Evolutionary conservation across 179 eudicot genomes (phyloP).

Genomic region (Camellia oleifera): DNA sequence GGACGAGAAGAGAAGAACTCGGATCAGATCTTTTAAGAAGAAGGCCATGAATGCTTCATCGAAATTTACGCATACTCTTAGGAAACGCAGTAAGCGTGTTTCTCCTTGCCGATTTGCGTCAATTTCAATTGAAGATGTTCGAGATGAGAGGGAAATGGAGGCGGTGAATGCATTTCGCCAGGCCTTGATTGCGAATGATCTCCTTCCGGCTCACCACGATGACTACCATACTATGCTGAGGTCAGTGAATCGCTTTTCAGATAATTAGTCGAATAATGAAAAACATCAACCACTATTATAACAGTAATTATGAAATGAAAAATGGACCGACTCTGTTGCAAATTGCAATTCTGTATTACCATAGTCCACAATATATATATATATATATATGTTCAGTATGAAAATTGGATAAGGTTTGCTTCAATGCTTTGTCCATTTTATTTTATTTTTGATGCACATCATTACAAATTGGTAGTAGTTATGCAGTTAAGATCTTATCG

Average conservation of each 20-base stretch:
- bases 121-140: constrained; percentile 60
- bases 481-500: not conserved
- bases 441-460: no score
- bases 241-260: constrained; percentile 16
- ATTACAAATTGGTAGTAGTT: not conserved
- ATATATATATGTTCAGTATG: no score
- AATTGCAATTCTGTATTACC: not conserved
- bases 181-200: constrained; percentile 60
- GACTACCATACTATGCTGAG: constrained; percentile 90
- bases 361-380: no score
- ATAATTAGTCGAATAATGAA: not conserved
- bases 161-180: constrained; percentile 67
- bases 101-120: constrained; percentile 70
- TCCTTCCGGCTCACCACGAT: constrained; percentile 74
- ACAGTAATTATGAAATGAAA: not conserved
- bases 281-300: not conserved
- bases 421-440: no score
- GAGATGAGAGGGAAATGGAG: constrained; percentile 81
- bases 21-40: constrained; percentile 76
- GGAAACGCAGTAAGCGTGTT: constrained; percentile 58
- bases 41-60: constrained; percentile 79
- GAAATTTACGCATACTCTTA: constrained; percentile 54
- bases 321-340: not conserved
- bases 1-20: constrained; percentile 68
- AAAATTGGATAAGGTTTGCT: no score